Evolutionary conservation across 2,329 filamentous ascomycete species (phyloP), one percentile per base, ranked within the genome.

Genomic region (Fusarium luffae): DNA sequence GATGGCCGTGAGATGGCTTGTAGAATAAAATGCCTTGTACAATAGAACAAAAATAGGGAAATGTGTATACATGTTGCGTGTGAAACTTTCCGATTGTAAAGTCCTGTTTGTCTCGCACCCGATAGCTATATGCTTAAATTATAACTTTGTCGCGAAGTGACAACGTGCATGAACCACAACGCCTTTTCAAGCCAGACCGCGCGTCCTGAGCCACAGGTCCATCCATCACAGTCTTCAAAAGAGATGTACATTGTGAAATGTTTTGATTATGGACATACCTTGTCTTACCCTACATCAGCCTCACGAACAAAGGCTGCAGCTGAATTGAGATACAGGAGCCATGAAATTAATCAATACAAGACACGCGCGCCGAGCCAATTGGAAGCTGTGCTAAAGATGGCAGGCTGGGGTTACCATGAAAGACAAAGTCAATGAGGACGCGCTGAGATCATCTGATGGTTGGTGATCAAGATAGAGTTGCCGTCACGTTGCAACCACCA

Each of bases 21-120:
- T 71, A 69, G 52, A 54, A 37, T 63, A 74, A 32, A 66, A 57
- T 32, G 48, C 40, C 30, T 37, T 71, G 69, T 68, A 71, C 43
- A 19, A 60, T 72, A 70, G 69, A 51, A 57, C 21, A 19, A 28
- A 49, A 21, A 19, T 11, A 23, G 19, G 21, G 5, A 6, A 25
- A 12, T 10, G 11, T 1, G 7, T 27, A 12, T 5, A 25, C 18
- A 28, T 14, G 9, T 10, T 23, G 18, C 4, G 23, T 10, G 6
- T 30, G 28, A 19, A 49, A 27, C 5, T 19, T 13, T 19, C 16
- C 14, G n/a, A n/a, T 7, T 2, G 10, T n/a, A 7, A 30, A 30
- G 28, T 30, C 28, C 12, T 14, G 6, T 30, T 30, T 30, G 28
- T 7, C 28, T 30, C 12, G 13, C 12, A 13, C 28, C 28, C 6